Evolutionary conservation across 148 eudicot species (phyloP), one percentile per base, ranked within the genome.

Genomic region (Beta vulgaris): DNA sequence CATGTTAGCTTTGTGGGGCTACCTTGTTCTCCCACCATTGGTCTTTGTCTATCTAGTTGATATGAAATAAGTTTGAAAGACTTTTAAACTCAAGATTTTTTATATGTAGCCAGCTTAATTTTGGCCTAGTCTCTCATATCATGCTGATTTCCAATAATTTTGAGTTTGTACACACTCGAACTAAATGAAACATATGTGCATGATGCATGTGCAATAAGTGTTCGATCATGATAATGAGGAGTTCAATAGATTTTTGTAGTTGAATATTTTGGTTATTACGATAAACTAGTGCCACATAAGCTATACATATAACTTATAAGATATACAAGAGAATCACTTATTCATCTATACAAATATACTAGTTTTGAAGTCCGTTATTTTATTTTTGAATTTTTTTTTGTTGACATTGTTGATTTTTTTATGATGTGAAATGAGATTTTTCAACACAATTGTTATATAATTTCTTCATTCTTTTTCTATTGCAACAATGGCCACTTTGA

Each of bases 91-190:
- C 23, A 18, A 48, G 23, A 44, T 29, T 44, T 44, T 25, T 69
- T 69, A 21, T 69, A 21, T 43, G 1, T 18, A 72, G 65, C 48
- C 65, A 55, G 37, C 65, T 40, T 61, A 72, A 21, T 57, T 73
- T 26, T 26, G 66, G 53, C 12, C 76, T 37, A 42, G 16, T 40
- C 18, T 16, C 55, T 15, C 36, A 72, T 55, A 7, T 73, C 31
- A 62, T 19, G 25, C 18, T 28, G 25, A 29, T 15, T n/a, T 72
- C 7, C 76, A 73, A 73, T 73, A 73, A 73, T 73, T 73, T 60
- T 39, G 65, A 36, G 26, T n/a, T n/a, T 15, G 51, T 29, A 3
- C 39, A 44, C 57, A 49, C 7, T 49, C 29, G 21, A 49, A 34
- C 29, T 34, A 71, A 2, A 60, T 16, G 25, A 21, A 73, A 39